phyloP scores from a whole-genome alignment of 768 basidiomycete species.

The Russula sp. region DNA sequence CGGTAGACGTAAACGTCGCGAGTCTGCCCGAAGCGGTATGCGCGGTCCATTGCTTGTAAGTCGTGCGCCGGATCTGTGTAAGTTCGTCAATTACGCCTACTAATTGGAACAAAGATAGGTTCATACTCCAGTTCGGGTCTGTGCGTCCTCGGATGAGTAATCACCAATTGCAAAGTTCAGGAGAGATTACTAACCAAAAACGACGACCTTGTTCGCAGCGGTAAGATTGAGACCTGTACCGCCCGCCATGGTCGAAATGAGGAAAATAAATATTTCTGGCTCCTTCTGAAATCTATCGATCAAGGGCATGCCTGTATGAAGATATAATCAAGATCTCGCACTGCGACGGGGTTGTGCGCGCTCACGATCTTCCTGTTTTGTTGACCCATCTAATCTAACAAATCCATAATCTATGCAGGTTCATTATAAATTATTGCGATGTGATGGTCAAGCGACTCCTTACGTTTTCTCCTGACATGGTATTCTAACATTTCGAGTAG shows the following conservation, averaged over 20 bases:
- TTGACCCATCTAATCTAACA: conserved; percentile 77
- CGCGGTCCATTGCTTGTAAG: conserved; percentile 86
- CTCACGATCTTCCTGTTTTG: conserved; percentile 64
- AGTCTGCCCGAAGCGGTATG: conserved; percentile 82
- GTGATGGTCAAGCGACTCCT: conserved; percentile 25
- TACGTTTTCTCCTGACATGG: conserved; percentile 60
- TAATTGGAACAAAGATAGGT: neutral
- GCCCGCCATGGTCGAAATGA: conserved; percentile 89
- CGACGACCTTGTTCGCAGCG: conserved; percentile 91
- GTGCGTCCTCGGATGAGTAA: neutral
- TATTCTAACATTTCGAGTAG: conserved; percentile 81
- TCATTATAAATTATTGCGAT: conserved; percentile 29
- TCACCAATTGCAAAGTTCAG: neutral
- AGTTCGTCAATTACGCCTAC: conserved; percentile 5
- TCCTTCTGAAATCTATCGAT: conserved; percentile 83
- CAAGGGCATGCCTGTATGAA: conserved; percentile 67
- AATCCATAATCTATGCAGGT: conserved; percentile 49
- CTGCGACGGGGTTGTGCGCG: neutral
- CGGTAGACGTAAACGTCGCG: conserved; percentile 84
- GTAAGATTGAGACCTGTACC: conserved; percentile 90
- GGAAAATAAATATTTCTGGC: conserved; percentile 69
- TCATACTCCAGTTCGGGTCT: conserved; percentile 96
- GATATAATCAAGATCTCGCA: conserved; percentile 6
- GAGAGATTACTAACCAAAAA: conserved; percentile 55
- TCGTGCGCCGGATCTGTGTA: conserved; percentile 91